These are phyloP conservation scores for Pseudogymnoascus pannorum DNA, from an alignment of 2,329 filamentous ascomycete species.

Conservation along the genomic window DNA sequence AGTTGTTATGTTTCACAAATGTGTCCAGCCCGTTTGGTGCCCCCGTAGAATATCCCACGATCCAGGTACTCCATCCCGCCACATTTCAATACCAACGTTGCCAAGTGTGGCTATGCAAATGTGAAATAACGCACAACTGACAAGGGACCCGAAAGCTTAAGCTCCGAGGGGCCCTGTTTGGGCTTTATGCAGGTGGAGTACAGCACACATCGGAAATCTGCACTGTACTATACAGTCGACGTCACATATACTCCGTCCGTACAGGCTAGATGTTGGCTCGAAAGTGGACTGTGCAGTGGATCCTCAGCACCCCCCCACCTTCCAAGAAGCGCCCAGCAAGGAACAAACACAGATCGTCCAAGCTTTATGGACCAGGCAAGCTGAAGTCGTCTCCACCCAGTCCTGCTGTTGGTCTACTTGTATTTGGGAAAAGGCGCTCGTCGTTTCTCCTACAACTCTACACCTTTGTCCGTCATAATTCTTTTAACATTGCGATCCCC, in stretches of 20 bases:
- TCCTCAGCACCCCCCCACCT: not conserved
- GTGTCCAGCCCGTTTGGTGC: not conserved
- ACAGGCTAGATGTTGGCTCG: not conserved
- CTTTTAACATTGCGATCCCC: not conserved
- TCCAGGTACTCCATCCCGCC: not conserved
- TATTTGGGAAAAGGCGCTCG: not conserved
- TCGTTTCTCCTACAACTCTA: not conserved
- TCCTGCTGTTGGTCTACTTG: not conserved
- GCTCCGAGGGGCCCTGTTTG: not conserved
- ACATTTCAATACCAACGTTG: not conserved
- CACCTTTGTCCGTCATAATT: not conserved
- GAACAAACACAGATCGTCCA: constrained; percentile 1
- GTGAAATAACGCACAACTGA: not conserved
- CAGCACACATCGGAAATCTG: not conserved
- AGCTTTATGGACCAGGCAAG: not conserved
- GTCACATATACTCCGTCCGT: not conserved
- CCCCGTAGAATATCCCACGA: not conserved
- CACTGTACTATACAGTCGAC: not conserved
- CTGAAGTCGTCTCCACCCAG: not conserved
- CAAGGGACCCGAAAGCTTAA: not conserved
- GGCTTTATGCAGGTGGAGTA: not conserved
- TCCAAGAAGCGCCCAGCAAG: not conserved
- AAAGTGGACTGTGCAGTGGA: not conserved
- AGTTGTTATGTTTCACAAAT: not conserved
- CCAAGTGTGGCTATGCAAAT: constrained; percentile 1